These are phyloP conservation scores for Castanea crenata DNA, from an alignment of 306 rosid genomes.

Conservation along the genomic window DNA sequence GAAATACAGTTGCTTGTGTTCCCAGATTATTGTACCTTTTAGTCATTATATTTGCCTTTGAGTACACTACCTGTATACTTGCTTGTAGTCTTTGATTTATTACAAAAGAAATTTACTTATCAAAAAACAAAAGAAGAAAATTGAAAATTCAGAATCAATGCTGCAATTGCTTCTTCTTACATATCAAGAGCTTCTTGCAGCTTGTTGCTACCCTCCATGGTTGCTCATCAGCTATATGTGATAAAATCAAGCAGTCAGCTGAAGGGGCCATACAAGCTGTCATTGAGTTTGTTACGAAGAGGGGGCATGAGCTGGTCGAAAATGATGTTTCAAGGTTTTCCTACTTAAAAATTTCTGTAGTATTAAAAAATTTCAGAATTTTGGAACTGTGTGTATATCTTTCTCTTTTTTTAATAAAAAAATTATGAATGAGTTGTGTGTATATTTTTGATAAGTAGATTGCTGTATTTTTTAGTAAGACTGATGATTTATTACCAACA, in stretches of 20 bases:
- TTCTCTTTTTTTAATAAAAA: neutral
- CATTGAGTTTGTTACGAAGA: conserved; percentile 72
- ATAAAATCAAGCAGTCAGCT: conserved; percentile 89
- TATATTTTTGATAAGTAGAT: conserved; percentile 21
- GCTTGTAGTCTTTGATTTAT: no score
- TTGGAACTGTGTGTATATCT: conserved; percentile 11
- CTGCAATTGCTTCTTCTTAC: neutral
- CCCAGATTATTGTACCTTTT: no score
- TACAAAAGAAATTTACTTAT: no score
- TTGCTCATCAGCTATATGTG: conserved; percentile 81
- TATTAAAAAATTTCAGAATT: conserved; percentile 5
- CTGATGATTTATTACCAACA: conserved; percentile 40
- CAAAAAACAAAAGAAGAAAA: no score
- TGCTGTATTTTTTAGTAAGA: conserved; percentile 22
- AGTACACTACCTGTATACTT: no score
- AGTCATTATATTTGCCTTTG: no score
- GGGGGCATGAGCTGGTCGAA: conserved; percentile 78
- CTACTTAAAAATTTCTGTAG: conserved; percentile 10
- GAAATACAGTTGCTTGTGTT: neutral
- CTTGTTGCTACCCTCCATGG: conserved; percentile 83
- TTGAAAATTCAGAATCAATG: neutral
- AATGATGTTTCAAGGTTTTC: conserved; percentile 82
- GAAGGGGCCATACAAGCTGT: conserved; percentile 97
- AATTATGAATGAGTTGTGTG: conserved; percentile 14
- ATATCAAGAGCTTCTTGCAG: conserved; percentile 40